Percentiles rank a stretch among this genome's conserved stretches.
These are phyloP conservation scores for Colletotrichum falcatum DNA, from an alignment of 2,329 filamentous ascomycete species.

Conservation along the genomic window DNA sequence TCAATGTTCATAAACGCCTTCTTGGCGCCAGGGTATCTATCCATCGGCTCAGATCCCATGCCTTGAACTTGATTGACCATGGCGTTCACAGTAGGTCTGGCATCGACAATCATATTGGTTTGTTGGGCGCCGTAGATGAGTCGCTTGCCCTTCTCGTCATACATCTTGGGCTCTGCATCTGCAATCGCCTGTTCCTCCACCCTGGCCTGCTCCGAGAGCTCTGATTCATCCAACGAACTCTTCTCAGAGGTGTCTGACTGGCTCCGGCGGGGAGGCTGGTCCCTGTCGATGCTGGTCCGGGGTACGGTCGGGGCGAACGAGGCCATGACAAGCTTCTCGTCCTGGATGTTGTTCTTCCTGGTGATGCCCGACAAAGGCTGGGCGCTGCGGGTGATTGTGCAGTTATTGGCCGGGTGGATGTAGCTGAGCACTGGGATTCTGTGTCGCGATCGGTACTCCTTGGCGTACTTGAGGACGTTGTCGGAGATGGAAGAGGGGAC, in stretches of 20 bases:
- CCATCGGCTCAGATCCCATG: constrained; percentile 96
- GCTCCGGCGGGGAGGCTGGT: constrained; percentile 60
- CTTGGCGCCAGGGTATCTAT: constrained; percentile 91
- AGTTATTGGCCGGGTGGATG: constrained; percentile 96
- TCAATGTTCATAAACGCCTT: constrained; percentile 96
- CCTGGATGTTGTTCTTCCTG: constrained; percentile 91
- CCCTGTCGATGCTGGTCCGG: constrained; percentile 50
- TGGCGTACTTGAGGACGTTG: constrained; percentile 94
- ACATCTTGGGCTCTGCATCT: constrained; percentile 57
- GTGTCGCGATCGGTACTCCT: constrained; percentile 86
- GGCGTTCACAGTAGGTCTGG: constrained; percentile 92
- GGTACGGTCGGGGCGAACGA: constrained; percentile 82
- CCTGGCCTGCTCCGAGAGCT: constrained; percentile 72
- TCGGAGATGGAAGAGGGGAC: constrained; percentile 95
- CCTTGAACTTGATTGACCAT: constrained; percentile 94
- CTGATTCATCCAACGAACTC: constrained; percentile 53
- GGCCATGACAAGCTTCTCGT: constrained; percentile 91
- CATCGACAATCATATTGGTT: constrained; percentile 94
- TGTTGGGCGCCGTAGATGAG: constrained; percentile 92
- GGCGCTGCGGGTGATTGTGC: constrained; percentile 93
- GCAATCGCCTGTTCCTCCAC: constrained; percentile 76
- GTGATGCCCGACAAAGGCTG: constrained; percentile 90
- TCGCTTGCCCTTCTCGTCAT: constrained; percentile 71
- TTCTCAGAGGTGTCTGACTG: constrained; percentile 60
- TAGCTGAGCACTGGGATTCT: constrained; percentile 93